Evolutionary conservation across 1,284 basidiomycete genomes (phyloP).

Genomic region (Fomitopsis schrenkii): DNA sequence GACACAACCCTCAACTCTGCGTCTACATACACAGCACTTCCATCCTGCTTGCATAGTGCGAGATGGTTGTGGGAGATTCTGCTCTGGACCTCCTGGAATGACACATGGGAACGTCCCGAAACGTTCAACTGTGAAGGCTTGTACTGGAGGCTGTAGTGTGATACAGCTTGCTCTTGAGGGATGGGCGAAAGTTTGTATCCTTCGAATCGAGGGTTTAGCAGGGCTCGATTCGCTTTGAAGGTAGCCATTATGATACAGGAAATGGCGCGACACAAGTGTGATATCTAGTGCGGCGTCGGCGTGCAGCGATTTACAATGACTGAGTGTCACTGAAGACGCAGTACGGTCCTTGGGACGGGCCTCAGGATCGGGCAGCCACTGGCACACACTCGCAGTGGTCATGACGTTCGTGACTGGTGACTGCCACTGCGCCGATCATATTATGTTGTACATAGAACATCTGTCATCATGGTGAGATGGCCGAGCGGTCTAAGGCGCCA

Average conservation of each 20-base stretch:
- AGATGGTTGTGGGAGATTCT: constrained; percentile 87
- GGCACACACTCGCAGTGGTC: too few relatives aligned
- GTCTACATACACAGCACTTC: constrained; percentile 69
- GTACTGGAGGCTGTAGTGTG: constrained; percentile 46
- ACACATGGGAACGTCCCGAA: constrained; percentile 55
- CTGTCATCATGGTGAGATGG: constrained; percentile 48
- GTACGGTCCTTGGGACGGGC: too few relatives aligned
- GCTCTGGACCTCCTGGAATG: constrained; percentile 79
- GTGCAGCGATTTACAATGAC: too few relatives aligned
- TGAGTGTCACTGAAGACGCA: too few relatives aligned
- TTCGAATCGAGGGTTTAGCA: constrained; percentile 83
- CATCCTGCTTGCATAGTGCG: constrained; percentile 40
- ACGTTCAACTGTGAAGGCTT: constrained; percentile 57
- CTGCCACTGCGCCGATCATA: too few relatives aligned
- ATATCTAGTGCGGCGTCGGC: too few relatives aligned
- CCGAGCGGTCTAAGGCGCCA: constrained; percentile 85
- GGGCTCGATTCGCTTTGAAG: constrained; percentile 36
- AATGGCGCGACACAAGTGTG: too few relatives aligned
- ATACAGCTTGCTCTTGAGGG: constrained; percentile 49
- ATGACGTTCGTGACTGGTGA: too few relatives aligned
- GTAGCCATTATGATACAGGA: constrained; percentile 5
- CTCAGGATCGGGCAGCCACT: too few relatives aligned
- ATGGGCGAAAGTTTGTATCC: constrained; percentile 73
- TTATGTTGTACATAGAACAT: too few relatives aligned
- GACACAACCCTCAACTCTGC: constrained; percentile 58